Evolutionary conservation across 1,284 basidiomycete genomes (phyloP).

Genomic region (Hymenochaete sp.): DNA sequence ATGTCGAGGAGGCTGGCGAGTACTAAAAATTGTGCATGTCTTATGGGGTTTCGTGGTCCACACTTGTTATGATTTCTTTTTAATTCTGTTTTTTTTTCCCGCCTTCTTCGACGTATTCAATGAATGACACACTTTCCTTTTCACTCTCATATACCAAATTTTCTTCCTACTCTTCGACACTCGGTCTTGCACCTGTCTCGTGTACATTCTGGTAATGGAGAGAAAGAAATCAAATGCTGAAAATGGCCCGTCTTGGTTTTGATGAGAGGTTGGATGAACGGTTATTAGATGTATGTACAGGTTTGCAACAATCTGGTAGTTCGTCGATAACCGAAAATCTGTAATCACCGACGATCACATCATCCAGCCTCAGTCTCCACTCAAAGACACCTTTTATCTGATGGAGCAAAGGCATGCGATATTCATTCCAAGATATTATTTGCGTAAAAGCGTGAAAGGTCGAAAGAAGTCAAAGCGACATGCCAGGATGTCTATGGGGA

Average conservation of each 20-base stretch:
- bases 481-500: too few species aligned
- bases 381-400: too few species aligned
- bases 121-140: slow-evolving; percentile 14
- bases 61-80: slow-evolving; percentile 15
- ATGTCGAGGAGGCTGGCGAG: slow-evolving; percentile 72
- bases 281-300: too few species aligned
- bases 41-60: slow-evolving; percentile 8
- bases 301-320: too few species aligned
- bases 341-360: too few species aligned
- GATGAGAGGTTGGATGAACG: too few species aligned
- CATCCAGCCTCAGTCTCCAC: too few species aligned
- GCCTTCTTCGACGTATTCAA: slow-evolving; percentile 9
- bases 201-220: slow-evolving; percentile 4
- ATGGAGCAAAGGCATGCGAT: too few species aligned
- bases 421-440: too few species aligned
- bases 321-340: too few species aligned
- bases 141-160: slow-evolving; percentile 15
- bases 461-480: too few species aligned
- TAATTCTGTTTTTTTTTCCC: slow-evolving; percentile 13
- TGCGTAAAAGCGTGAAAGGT: too few species aligned
- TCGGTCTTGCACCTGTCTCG: slow-evolving; percentile 5
- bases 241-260: neutral
- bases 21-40: slow-evolving; percentile 39
- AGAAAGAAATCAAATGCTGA: neutral
- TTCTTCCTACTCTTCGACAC: slow-evolving; percentile 3